phyloP scores from a whole-genome alignment of 2,329 filamentous ascomycete genomes.

The Penicillium aurantiogriseum region DNA sequence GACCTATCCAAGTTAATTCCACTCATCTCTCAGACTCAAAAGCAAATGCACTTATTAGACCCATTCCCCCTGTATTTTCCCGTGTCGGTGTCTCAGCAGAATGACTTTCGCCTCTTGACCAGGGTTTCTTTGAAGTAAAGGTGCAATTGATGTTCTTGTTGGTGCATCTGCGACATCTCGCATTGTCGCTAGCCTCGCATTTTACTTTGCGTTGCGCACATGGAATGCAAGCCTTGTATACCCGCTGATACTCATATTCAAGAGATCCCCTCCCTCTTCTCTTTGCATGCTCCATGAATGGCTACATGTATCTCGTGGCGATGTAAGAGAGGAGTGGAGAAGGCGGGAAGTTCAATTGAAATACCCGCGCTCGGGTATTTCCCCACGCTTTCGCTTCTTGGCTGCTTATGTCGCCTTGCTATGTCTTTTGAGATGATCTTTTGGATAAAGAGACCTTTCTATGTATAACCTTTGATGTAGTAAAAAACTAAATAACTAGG shows the following conservation, averaged over 20 bases:
- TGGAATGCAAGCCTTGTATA: conserved; percentile 50
- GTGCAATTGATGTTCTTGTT: conserved; percentile 45
- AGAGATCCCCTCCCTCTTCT: neutral
- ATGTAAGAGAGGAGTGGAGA: neutral
- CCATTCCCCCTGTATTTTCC: neutral
- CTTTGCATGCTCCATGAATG: neutral
- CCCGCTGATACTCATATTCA: conserved; percentile 42
- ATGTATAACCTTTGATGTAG: no score
- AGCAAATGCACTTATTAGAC: neutral
- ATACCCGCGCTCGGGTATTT: neutral
- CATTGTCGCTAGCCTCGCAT: conserved; percentile 43
- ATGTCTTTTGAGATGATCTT: no score
- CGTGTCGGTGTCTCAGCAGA: fast-evolving
- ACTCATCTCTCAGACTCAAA: neutral
- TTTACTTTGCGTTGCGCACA: conserved; percentile 48
- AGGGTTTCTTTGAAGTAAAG: conserved; percentile 27
- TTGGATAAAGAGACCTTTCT: no score
- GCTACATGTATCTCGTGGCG: neutral
- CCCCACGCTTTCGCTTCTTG: neutral
- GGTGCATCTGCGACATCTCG: conserved; percentile 37
- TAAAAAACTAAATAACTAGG: no score
- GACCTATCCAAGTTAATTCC: neutral
- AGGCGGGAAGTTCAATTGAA: neutral
- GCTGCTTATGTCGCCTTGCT: no score
- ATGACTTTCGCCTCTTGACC: neutral